A percentile compares a stretch with the other conserved stretches of the same genome.
phyloP scores from a whole-genome alignment of 2,329 filamentous ascomycete species.

The Aspergillus pseudoglaucus region DNA sequence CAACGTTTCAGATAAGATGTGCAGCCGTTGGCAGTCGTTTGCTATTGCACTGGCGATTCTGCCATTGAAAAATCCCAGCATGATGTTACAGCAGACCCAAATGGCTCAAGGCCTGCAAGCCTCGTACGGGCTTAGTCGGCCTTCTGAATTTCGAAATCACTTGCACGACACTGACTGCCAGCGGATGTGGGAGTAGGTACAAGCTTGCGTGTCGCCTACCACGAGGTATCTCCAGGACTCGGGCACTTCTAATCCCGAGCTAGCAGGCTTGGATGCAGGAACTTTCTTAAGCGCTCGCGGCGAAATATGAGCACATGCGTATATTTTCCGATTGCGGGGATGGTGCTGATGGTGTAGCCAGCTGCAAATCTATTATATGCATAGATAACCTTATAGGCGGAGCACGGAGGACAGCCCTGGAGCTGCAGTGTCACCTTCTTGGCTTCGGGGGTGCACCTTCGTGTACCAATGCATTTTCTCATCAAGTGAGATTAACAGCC shows the following conservation, averaged over 20 bases:
- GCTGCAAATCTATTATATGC: not conserved
- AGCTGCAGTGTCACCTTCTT: conserved; percentile 19
- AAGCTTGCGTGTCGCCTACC: not conserved
- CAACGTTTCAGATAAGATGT: not conserved
- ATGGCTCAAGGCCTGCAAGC: not conserved
- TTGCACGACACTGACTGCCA: not conserved
- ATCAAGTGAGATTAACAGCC: not conserved
- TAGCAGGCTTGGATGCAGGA: not conserved
- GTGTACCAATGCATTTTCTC: conserved; percentile 5
- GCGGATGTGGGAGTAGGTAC: not conserved
- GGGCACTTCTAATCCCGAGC: not conserved
- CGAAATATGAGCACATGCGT: not conserved
- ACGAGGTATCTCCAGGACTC: not conserved
- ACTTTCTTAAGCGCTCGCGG: not conserved
- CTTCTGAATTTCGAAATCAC: not conserved
- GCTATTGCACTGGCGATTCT: not conserved
- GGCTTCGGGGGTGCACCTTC: conserved; percentile 9
- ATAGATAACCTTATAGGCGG: conserved; percentile 4
- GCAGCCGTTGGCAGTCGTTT: too few species aligned
- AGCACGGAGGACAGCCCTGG: conserved; percentile 12
- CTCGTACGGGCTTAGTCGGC: not conserved
- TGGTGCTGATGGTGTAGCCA: too few species aligned
- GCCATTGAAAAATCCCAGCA: not conserved
- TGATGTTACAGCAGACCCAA: not conserved
- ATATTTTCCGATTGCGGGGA: too few species aligned